These are phyloP conservation scores for Populus ilicifolia DNA, from an alignment of 345 rosid genomes.

Conservation along the genomic window DNA sequence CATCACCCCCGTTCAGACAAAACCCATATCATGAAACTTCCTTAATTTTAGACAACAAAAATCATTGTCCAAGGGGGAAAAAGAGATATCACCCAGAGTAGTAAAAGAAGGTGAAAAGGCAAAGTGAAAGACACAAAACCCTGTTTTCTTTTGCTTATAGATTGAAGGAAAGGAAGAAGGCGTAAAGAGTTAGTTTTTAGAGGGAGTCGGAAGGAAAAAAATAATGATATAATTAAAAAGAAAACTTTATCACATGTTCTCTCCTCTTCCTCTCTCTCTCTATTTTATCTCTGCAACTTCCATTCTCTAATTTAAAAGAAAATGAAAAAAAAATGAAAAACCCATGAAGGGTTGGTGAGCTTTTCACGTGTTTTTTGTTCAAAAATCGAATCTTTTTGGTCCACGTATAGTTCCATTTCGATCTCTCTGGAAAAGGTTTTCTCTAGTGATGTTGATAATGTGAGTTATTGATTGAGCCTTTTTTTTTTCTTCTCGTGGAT, in stretches of 20 bases:
- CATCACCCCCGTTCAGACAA: not conserved
- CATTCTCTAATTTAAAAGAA: not conserved
- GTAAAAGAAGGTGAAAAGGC: not conserved
- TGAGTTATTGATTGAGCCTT: conserved; percentile 11
- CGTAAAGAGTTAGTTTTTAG: not conserved
- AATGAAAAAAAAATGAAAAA: not conserved
- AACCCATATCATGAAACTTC: not conserved
- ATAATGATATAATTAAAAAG: not conserved
- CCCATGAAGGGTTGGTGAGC: conserved; percentile 32
- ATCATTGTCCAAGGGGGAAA: not conserved
- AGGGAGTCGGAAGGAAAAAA: not conserved
- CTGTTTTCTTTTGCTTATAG: not conserved
- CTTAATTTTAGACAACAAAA: conserved; percentile 4
- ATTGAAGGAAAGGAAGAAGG: not conserved
- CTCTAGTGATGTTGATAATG: conserved; percentile 17
- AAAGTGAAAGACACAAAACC: not conserved
- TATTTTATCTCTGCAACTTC: not conserved
- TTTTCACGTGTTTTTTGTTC: conserved; percentile 38
- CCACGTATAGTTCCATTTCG: conserved; percentile 1
- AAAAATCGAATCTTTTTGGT: not conserved
- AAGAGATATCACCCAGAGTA: not conserved
- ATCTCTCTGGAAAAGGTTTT: conserved; percentile 11
- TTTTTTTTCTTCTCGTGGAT: not conserved
- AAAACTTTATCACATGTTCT: conserved; percentile 23
- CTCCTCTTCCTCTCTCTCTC: conserved; percentile 21